Percentiles rank a stretch among this genome's conserved stretches.
These are phyloP conservation scores for Flaveria robusta DNA, from an alignment of 129 eudicot genomes.

Conservation along the genomic window DNA sequence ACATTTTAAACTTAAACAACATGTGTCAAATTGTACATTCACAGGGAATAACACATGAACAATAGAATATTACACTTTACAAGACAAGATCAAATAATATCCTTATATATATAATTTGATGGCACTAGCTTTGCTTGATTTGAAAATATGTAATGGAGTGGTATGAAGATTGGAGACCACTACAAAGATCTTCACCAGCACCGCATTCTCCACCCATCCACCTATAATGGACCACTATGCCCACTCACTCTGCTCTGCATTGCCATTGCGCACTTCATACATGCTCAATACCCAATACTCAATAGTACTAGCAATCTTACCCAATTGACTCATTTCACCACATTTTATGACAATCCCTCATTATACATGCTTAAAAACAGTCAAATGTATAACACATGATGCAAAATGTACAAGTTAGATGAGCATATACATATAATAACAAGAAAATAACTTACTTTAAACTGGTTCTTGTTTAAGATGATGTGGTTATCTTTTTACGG, in stretches of 20 bases:
- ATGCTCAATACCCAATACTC: constrained; percentile 4
- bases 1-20: background rate
- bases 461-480: background rate
- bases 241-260: constrained; percentile 9
- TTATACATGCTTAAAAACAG: background rate
- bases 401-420: background rate
- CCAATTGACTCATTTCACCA: background rate
- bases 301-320: constrained; percentile 14
- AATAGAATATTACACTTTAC: background rate
- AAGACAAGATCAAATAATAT: background rate
- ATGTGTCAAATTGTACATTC: background rate
- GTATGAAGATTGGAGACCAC: constrained; percentile 13
- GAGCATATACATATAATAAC: background rate
- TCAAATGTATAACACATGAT: background rate
- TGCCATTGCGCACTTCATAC: constrained; percentile 31
- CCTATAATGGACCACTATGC: constrained; percentile 24
- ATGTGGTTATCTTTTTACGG: background rate
- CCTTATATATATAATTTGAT: background rate
- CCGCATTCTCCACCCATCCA: background rate
- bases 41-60: background rate
- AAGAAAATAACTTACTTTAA: background rate
- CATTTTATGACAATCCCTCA: background rate
- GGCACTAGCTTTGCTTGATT: constrained; percentile 15
- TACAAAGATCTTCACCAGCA: constrained; percentile 3
- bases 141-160: constrained; percentile 27